Conservation (phyloP, 2,329 filamentous ascomycete genomes). For the Aureobasidium leucospermi region DNA sequence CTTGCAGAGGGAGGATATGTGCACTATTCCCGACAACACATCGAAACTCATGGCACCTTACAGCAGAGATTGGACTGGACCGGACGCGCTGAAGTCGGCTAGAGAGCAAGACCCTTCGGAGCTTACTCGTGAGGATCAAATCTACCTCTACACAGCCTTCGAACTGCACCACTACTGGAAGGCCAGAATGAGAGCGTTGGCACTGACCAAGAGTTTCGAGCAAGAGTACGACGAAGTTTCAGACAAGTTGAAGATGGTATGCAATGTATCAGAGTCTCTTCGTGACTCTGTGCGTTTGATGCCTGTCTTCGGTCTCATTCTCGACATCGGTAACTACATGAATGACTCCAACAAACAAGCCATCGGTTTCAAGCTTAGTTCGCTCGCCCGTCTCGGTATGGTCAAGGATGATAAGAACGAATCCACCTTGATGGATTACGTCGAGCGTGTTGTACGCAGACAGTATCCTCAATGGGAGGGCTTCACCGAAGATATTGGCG, state of each 20-base stretch:
- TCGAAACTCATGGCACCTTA: slow-evolving; percentile 90
- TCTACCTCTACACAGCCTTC: slow-evolving; percentile 87
- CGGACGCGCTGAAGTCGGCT: slow-evolving; percentile 66
- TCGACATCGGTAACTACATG: slow-evolving; percentile 99
- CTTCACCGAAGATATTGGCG: slow-evolving; percentile 76
- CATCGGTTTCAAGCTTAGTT: slow-evolving; percentile 94
- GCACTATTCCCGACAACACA: slow-evolving; percentile 84
- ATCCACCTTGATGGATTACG: slow-evolving; percentile 87
- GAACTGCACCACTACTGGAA: slow-evolving; percentile 99
- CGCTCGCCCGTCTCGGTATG: slow-evolving; percentile 86
- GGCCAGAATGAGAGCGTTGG: slow-evolving; percentile 85
- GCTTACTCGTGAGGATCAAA: slow-evolving; percentile 88
- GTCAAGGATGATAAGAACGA: slow-evolving; percentile 99
- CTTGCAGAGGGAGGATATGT: slow-evolving; percentile 83
- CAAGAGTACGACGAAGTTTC: slow-evolving; percentile 87
- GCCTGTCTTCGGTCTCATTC: slow-evolving; percentile 90
- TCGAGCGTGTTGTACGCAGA: slow-evolving; percentile 91
- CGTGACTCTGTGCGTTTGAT: slow-evolving; percentile 88
- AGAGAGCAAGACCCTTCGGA: slow-evolving; percentile 83
- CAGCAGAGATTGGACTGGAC: slow-evolving; percentile 91
- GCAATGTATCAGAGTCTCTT: slow-evolving; percentile 78
- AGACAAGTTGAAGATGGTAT: slow-evolving; percentile 76
- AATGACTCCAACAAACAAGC: slow-evolving; percentile 99
- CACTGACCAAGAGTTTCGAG: slow-evolving; percentile 77
- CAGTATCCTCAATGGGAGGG: slow-evolving; percentile 95